Evolutionary conservation across 2,329 filamentous ascomycete genomes (phyloP), one percentile per base, ranked within the genome.

Genomic region (Sporothrix euskadiensis): DNA sequence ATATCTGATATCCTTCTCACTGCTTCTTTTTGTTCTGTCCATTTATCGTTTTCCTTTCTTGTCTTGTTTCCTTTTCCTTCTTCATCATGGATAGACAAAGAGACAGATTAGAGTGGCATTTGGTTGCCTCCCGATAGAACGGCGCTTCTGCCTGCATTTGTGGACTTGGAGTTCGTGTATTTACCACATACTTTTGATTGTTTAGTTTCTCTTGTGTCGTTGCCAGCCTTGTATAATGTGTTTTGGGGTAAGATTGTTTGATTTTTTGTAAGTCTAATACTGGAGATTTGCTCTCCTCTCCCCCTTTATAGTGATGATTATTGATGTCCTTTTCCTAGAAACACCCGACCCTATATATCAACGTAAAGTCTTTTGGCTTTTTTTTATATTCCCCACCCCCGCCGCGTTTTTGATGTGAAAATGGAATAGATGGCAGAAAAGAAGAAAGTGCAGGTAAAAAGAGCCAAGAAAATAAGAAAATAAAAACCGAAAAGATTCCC

Each of bases 81-180:
- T 32, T 35, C 65, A n/a, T 68, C 14, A 19, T 52, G 66, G 44
- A 54, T 69, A 69, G 66, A 69, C 30, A 39, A 49, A 54, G 61
- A 69, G 30, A 54, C 32, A 69, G 47, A 69, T 54, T 54, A 54
- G 47, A 69, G 9, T n/a, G 66, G 47, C 47, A 49, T 16, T 6
- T 52, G 54, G 65, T 52, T 35, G 47, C 66, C 32, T 39, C 5
- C 16, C 9, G 26, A 54, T 69, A 39, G 30, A 68, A 68, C 30
- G 30, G 65, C 65, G 7, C 26, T 68, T 32, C 16, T 30, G 65
- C 65, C 65, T 68, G 65, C 65, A 68, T 56, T n/a, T 68, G 65
- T 68, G 44, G 61, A 66, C 57, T 47, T 47, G 61, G 61, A n/a
- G 44, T 54, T 66, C 44, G 14, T 63, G 56, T 44, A 22, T 30